Base-by-base conservation (phyloP, 176 grass and related monocot genomes). In the Aegilops tauschii region DNA sequence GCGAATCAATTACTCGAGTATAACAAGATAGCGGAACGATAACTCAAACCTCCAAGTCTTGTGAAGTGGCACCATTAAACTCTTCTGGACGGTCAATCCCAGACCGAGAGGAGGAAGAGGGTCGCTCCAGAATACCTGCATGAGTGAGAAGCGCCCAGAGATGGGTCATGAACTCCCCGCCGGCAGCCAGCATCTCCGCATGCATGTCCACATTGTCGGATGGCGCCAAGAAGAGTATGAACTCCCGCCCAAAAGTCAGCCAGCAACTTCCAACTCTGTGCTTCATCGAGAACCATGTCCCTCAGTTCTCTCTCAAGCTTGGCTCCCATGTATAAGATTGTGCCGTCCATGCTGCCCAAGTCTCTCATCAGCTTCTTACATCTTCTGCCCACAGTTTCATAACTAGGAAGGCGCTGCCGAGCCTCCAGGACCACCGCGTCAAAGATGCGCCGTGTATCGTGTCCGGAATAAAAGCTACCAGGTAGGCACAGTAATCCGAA, bases 161-260 rank as follows among this genome's bases (percentile, higher is more conserved):
- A 64, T 84, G 87, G 1, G 39, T 64, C 39, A 88, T 84, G 87
- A 89, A 84, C 40, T 83, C 80, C 17, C 63, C 63, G 3, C 73
- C 28, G 14, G 64, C 36, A 2, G 64, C 54, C 28, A 84, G 81
- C 81, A 4, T 78, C 65, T 84, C 75, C 0, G 73, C 63, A 34
- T 88, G 86, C 6, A 78, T 59, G 0, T 70, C 86, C 9, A 28
- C 27, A 16, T 83, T 70, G 63, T 39, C 27, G 0, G 63, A 78
- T 13, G 50, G 86, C 2, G 62, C 71, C 9, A 72, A 39, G 36
- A 88, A 79, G 21, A 84, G 87, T 17, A 83, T 75, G 13, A 88
- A 42, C 64, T 88, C 36, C 36, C 6, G 37, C 13, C 73, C 64
- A 79, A 10, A 83, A 88, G 28, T 78, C 64, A 9, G 81, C 65